phyloP scores from a whole-genome alignment of 2,329 filamentous ascomycete species.

The Xylariaceae sp. region DNA sequence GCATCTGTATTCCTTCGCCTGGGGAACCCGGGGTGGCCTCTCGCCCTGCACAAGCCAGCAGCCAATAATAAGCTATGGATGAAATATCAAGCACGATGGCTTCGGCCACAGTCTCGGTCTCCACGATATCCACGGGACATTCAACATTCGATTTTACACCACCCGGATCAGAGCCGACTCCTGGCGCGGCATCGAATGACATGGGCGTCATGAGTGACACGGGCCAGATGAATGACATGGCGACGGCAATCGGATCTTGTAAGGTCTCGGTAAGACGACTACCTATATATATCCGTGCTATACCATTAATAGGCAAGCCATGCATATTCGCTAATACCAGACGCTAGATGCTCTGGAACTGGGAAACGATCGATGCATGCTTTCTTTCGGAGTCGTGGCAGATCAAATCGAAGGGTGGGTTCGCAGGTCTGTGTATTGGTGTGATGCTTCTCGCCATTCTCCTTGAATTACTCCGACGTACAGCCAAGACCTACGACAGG shows the following conservation, averaged over 20 bases:
- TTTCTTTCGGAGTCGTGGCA: conserved; percentile 76
- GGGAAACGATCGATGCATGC: conserved; percentile 72
- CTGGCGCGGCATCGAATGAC: conserved; percentile 3
- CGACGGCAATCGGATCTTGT: conserved; percentile 20
- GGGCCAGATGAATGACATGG: conserved; percentile 11
- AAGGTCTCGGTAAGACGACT: conserved; percentile 29
- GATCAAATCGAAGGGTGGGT: conserved; percentile 69
- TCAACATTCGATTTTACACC: conserved; percentile 12
- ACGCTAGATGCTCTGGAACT: conserved; percentile 77
- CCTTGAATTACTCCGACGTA: conserved; percentile 73
- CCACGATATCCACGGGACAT: background rate
- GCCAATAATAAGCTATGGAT: conserved; percentile 11
- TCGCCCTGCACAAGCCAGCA: background rate
- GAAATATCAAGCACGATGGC: conserved; percentile 15
- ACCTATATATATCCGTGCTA: background rate
- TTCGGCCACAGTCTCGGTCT: background rate
- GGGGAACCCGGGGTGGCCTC: too few relatives aligned
- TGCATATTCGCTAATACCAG: background rate
- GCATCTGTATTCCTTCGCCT: background rate
- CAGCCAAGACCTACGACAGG: conserved; percentile 71
- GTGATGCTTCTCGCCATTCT: conserved; percentile 72
- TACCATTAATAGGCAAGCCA: background rate
- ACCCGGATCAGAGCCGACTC: conserved; percentile 2
- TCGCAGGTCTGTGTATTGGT: conserved; percentile 79
- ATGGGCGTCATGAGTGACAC: conserved; percentile 1